phyloP scores from a whole-genome alignment of 371 early-diverging fungal species.

The Mucor mucedo region DNA sequence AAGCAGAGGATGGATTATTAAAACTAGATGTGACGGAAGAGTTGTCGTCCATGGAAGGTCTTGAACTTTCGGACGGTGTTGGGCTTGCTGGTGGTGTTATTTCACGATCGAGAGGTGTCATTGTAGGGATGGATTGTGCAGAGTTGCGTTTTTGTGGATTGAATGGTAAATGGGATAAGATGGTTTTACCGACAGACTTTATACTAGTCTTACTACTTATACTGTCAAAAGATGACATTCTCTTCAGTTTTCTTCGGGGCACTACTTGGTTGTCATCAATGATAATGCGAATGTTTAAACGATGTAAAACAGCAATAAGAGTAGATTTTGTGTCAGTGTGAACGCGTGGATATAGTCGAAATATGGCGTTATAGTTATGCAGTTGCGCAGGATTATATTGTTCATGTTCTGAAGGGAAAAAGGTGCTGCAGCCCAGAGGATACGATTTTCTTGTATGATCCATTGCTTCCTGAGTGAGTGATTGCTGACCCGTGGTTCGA shows the following conservation, averaged over 20 bases:
- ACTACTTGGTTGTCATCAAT: slow-evolving; percentile 14
- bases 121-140: background rate
- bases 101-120: background rate
- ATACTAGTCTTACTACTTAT: background rate
- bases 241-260: background rate
- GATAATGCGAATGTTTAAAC: slow-evolving; percentile 15
- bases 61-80: background rate
- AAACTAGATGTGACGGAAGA: background rate
- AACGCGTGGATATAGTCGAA: slow-evolving; percentile 29
- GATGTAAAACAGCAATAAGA: slow-evolving; percentile 21
- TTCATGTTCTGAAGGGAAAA: slow-evolving; percentile 26
- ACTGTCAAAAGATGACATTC: slow-evolving; percentile 1
- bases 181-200: background rate
- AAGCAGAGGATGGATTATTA: background rate
- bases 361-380: slow-evolving; percentile 28
- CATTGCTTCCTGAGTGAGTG: slow-evolving; percentile 20
- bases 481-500: slow-evolving; percentile 27
- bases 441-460: slow-evolving; percentile 6
- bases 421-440: slow-evolving; percentile 24
- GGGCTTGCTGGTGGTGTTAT: background rate
- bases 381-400: slow-evolving; percentile 18
- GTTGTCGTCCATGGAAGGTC: background rate
- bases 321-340: slow-evolving; percentile 23
- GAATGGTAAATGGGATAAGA: slow-evolving; percentile 6
- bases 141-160: background rate